A percentile compares a stretch with the other conserved stretches of the same genome.
phyloP scores from a whole-genome alignment of 2,329 filamentous ascomycete genomes.

The Davidsoniella virescens region DNA sequence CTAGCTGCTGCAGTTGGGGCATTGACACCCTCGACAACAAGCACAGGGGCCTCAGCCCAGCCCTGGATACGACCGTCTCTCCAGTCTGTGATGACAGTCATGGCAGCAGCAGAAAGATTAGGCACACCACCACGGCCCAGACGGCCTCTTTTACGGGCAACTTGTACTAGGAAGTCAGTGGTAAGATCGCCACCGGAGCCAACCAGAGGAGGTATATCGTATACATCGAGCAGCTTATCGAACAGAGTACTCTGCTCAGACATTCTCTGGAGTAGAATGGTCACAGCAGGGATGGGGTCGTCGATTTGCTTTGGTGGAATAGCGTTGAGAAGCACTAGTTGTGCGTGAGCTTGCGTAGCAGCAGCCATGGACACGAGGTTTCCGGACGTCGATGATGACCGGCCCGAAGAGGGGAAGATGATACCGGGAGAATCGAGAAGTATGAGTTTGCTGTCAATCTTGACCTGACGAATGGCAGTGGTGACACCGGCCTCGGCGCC shows the following conservation, averaged over 20 bases:
- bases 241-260: slow-evolving; percentile 57
- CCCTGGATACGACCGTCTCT: slow-evolving; percentile 87
- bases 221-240: slow-evolving; percentile 64
- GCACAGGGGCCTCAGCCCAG: slow-evolving; percentile 63
- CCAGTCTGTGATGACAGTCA: slow-evolving; percentile 93
- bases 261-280: slow-evolving; percentile 66
- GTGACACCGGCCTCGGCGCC: slow-evolving; percentile 88
- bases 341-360: slow-evolving; percentile 58
- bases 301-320: slow-evolving; percentile 88
- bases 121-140: slow-evolving; percentile 80
- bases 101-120: slow-evolving; percentile 73
- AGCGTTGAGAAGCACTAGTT: slow-evolving; percentile 76
- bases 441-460: slow-evolving; percentile 87
- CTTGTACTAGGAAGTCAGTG: slow-evolving; percentile 85
- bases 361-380: slow-evolving; percentile 38
- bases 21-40: slow-evolving; percentile 33
- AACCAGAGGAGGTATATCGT: slow-evolving; percentile 69
- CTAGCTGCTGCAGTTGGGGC: slow-evolving; percentile 17
- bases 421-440: slow-evolving; percentile 89
- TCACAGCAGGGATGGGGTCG: slow-evolving; percentile 77
- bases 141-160: slow-evolving; percentile 80
- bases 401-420: slow-evolving; percentile 61
- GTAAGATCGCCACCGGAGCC: slow-evolving; percentile 56
- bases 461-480: slow-evolving; percentile 73
- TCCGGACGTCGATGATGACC: slow-evolving; percentile 21